Evolutionary conservation across 2,329 filamentous ascomycete genomes (phyloP).

Genomic region (Ophiostoma angusticollis): DNA sequence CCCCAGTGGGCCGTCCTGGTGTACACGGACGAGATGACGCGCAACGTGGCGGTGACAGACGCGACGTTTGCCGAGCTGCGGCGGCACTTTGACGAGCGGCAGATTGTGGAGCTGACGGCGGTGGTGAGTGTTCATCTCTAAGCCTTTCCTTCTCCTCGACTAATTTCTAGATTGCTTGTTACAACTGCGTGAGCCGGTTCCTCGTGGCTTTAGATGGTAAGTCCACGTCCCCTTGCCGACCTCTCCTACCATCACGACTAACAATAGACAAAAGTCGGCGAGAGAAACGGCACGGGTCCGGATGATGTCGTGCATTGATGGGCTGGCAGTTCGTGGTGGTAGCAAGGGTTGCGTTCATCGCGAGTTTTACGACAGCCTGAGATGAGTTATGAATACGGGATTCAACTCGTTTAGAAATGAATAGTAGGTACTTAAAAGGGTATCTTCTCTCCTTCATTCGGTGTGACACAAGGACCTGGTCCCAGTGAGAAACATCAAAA

Average conservation of each 20-base stretch:
- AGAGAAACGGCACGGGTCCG: conserved; percentile 41
- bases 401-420: background rate
- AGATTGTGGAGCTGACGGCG: conserved; percentile 70
- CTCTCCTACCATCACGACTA: no score
- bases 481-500: no score
- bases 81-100: conserved; percentile 49
- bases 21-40: conserved; percentile 77
- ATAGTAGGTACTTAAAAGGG: background rate
- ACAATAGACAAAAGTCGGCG: conserved; percentile 32
- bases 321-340: no score
- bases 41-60: conserved; percentile 55
- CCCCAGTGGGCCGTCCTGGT: conserved; percentile 55
- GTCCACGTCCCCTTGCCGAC: no score
- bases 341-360: no score
- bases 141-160: no score
- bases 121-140: conserved; percentile 38
- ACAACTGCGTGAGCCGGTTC: conserved; percentile 78
- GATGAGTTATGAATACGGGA: no score
- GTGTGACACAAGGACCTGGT: no score
- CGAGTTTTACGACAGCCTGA: no score
- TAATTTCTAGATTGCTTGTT: conserved; percentile 51
- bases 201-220: conserved; percentile 67
- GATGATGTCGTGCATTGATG: conserved; percentile 22
- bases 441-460: no score
- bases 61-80: conserved; percentile 53